Base-by-base conservation (phyloP, 306 rosid species). In the apple (Malus domestica) region DNA sequence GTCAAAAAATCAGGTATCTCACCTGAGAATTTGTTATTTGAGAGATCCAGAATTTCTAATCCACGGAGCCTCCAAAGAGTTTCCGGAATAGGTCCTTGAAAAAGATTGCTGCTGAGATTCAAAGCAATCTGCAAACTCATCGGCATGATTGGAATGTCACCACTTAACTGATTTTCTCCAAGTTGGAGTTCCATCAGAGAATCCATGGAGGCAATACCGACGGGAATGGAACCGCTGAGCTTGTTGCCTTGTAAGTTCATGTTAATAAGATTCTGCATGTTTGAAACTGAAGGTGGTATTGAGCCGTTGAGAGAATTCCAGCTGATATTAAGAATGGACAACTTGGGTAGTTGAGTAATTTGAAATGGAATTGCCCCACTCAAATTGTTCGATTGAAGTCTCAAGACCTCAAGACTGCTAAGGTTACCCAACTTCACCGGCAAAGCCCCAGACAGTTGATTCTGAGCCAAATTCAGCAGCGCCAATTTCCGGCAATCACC, bases 21-120 rank as follows among this genome's bases (percentile, higher is more conserved):
- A 25, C 97, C 99, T 14, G 86, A 77, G 80, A 95, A 95, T 0
- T 3, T 45, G 90, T 95, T 95, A 77, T 90, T 73, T 35, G 99
- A 92, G 71, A 95, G 96, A 77, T 95, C 99, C 91, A 89, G 74
- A 32, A 95, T 72, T 88, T 88, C 96, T 5, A 92, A 82, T 65
- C 1, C 70, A 35, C 0, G 0, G 61, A 94, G 87, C 2, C 0
- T 8, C 29, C 19, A 5, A 10, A 95, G 86, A 68, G 35, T 67
- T 3, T 0, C 1, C 0, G 92, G 93, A 76, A 95, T 92, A 16
- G 23, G n/a, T 49, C 93, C 97, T 19, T 12, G 45, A 46, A 95
- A 89, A 66, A 0, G 83, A 80, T 92, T 95, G 82, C 76, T 82
- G 76, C 98, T 92, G 76, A 95, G 96, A 83, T 95, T 90, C 90